These are phyloP conservation scores for Zygoascus flipseniorum DNA, from an alignment of 805 yeast species.

Conservation along the genomic window DNA sequence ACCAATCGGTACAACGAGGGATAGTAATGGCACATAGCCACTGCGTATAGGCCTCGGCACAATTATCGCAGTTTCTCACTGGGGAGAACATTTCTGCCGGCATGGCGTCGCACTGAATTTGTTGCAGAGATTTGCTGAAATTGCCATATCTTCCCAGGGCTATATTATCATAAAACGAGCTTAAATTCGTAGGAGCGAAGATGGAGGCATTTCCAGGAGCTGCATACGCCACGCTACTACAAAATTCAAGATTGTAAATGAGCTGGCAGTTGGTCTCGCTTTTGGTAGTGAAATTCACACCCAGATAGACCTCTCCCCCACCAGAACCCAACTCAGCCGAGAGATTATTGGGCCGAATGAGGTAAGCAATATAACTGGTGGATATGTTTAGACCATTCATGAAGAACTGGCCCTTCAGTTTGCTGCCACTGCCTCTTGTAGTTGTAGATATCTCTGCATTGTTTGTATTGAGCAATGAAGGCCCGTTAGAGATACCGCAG, in stretches of 20 bases:
- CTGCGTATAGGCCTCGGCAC: slow-evolving; percentile 59
- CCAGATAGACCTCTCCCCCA: slow-evolving; percentile 60
- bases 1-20: slow-evolving; percentile 65
- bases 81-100: slow-evolving; percentile 65
- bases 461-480: slow-evolving; percentile 29
- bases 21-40: slow-evolving; percentile 89
- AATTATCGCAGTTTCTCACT: slow-evolving; percentile 61
- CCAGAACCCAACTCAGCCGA: slow-evolving; percentile 3
- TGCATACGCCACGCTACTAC: slow-evolving; percentile 75
- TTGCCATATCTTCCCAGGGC: slow-evolving; percentile 51
- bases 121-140: slow-evolving; percentile 69
- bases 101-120: slow-evolving; percentile 62
- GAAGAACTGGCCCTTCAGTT: slow-evolving; percentile 48
- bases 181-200: slow-evolving; percentile 31
- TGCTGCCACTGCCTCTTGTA: slow-evolving; percentile 32
- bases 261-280: slow-evolving; percentile 61
- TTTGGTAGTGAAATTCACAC: slow-evolving; percentile 44
- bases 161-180: slow-evolving; percentile 50
- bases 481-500: slow-evolving; percentile 62
- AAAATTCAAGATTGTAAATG: slow-evolving; percentile 66
- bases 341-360: slow-evolving; percentile 40
- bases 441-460: slow-evolving; percentile 30
- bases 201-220: slow-evolving; percentile 52
- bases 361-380: slow-evolving; percentile 54
- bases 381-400: slow-evolving; percentile 52